A percentile compares a stretch with the other conserved stretches of the same genome.
phyloP scores from a whole-genome alignment of 129 eudicot species.

The Chrysanthemum makinoi region DNA sequence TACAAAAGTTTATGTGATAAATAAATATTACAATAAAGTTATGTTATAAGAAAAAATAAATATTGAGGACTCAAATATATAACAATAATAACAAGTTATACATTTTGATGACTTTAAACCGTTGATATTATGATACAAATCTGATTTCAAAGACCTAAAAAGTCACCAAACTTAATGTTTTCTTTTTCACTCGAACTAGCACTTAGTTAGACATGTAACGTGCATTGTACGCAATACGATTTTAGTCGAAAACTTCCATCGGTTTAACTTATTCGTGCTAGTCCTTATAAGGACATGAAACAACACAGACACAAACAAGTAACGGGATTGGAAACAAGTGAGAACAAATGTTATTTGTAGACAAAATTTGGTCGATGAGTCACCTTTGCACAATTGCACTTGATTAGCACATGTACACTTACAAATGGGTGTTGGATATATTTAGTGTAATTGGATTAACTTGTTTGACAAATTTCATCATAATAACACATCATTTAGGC shows the following conservation, averaged over 20 bases:
- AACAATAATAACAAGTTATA: too few relatives aligned
- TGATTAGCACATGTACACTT: constrained; percentile 17
- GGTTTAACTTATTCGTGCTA: neutral
- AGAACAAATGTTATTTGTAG: constrained; percentile 8
- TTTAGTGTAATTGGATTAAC: too few relatives aligned
- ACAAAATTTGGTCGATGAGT: constrained; percentile 22
- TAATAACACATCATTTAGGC: too few relatives aligned
- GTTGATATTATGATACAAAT: too few relatives aligned
- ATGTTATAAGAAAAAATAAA: too few relatives aligned
- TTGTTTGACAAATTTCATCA: too few relatives aligned
- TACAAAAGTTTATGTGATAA: too few relatives aligned
- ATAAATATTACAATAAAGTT: too few relatives aligned
- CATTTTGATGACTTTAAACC: too few relatives aligned
- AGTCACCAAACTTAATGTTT: neutral
- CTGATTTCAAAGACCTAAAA: neutral
- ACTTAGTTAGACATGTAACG: neutral
- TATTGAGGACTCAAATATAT: too few relatives aligned
- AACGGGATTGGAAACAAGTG: neutral
- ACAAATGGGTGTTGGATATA: too few relatives aligned
- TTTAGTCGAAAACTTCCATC: neutral
- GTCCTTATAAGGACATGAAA: neutral
- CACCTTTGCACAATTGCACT: constrained; percentile 31
- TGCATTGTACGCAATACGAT: neutral
- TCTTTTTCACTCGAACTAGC: neutral
- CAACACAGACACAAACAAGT: neutral